phyloP scores from a whole-genome alignment of 2,329 filamentous ascomycete species.

The Penicillium nordicum region DNA sequence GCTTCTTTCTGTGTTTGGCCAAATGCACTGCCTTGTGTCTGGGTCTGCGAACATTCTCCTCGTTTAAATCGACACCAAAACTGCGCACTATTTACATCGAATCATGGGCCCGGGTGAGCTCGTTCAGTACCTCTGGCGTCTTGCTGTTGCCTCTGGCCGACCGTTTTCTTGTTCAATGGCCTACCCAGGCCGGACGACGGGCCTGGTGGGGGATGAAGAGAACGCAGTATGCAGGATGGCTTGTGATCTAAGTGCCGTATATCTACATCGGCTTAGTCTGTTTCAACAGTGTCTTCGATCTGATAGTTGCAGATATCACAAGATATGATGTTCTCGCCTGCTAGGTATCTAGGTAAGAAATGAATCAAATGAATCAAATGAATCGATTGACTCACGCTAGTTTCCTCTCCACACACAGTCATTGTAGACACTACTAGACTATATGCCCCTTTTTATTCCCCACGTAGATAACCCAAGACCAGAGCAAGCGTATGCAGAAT shows the following conservation, averaged over 20 bases:
- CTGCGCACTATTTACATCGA: slow-evolving; percentile 83
- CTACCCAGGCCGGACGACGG: slow-evolving; percentile 52
- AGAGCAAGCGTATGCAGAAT: too few relatives aligned
- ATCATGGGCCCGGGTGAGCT: slow-evolving; percentile 82
- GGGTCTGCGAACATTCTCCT: slow-evolving; percentile 8
- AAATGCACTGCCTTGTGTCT: slow-evolving; percentile 2
- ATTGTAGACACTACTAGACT: not conserved
- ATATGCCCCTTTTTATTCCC: too few relatives aligned
- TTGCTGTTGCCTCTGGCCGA: slow-evolving; percentile 71
- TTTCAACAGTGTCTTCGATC: not conserved
- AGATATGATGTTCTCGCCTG: not conserved
- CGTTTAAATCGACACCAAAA: slow-evolving; percentile 5
- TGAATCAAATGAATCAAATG: not conserved
- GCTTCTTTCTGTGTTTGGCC: slow-evolving; percentile 45
- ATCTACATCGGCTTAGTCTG: not conserved
- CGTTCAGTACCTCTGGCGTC: slow-evolving; percentile 78
- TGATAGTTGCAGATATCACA: not conserved
- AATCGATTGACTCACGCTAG: not conserved
- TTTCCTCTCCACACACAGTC: not conserved
- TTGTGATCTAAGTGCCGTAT: slow-evolving; percentile 33
- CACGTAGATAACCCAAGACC: too few relatives aligned
- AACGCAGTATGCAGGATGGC: slow-evolving; percentile 39
- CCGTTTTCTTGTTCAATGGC: slow-evolving; percentile 79
- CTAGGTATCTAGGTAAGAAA: not conserved
- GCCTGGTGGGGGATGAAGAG: slow-evolving; percentile 40